Base-by-base conservation (phyloP, 163 green algal species). In the Scenedesmus sp. region DNA sequence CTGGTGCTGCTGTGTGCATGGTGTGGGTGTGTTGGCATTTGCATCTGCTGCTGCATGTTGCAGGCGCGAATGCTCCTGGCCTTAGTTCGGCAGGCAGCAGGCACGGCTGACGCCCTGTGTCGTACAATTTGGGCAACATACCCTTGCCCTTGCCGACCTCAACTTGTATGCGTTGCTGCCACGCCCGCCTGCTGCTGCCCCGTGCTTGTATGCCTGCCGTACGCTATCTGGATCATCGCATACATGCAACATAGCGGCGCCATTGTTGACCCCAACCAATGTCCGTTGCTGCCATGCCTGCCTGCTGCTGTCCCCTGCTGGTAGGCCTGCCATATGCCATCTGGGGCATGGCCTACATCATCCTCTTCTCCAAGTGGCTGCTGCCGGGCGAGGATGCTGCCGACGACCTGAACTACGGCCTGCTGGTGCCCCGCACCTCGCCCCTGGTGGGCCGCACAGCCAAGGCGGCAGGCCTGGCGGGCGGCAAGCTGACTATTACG, bases 261-360 rank as follows among this genome's bases (percentile, higher is more conserved):
- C 34, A 46, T 46, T 46, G 34, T 46, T 46, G 34, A 46, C 34
- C 34, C 34, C 34, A 46, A 46, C 34, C 34, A 46, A 46, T 46
- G 34, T 46, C 34, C 67, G 13, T 77, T 13, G 16, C 13, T 52
- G 8, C 2, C 74, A 82, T 46, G 8, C 77, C 34, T 13, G 52
- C 23, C 56, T 87, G 56, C 82, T 74, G 82, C 55, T 74, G 5
- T 18, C 26, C 34, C 34, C 55, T 52, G 82, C 82, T 18, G 20
- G 56, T 16, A 76, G 66, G 66, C 66, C 16, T 76, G 66, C 66
- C 66, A 6, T 76, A 76, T 8, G 79, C 4, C 79, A 85, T 76
- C 84, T 88, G 84, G 88, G 87, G 90, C 66, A 90, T 92, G 82
- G 90, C 90, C 20, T 92, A 92, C 90, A 92, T 92, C 83, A 62